phyloP scores from a whole-genome alignment of 441 rosid species.

The Syzygium syzygioides region DNA sequence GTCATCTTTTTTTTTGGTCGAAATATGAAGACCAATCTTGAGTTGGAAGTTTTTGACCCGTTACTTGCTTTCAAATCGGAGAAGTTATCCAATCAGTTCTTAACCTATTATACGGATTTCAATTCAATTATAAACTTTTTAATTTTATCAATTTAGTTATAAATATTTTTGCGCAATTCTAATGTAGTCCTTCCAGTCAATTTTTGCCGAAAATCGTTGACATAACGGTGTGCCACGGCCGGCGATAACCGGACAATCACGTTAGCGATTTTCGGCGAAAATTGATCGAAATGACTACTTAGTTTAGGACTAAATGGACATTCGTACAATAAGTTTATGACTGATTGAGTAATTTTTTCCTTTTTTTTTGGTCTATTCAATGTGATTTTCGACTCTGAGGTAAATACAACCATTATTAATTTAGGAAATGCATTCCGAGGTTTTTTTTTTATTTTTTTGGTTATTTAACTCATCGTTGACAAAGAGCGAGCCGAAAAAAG shows the following conservation, averaged over 20 bases:
- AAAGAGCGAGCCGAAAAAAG: neutral
- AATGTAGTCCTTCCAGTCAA: neutral
- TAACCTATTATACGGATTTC: neutral
- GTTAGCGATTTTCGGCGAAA: fast-evolving
- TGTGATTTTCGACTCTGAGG: neutral
- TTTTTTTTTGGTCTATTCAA: neutral
- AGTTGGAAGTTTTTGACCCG: neutral
- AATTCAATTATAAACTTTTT: fast-evolving
- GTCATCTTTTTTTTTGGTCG: too few relatives aligned
- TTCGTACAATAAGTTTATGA: neutral
- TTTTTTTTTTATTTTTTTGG: neutral
- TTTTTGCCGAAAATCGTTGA: fast-evolving
- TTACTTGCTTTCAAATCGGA: neutral
- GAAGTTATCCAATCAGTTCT: neutral
- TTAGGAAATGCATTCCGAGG: neutral
- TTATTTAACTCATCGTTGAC: neutral
- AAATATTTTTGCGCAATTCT: neutral
- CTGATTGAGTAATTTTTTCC: neutral
- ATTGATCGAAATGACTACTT: neutral
- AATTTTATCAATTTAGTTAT: neutral
- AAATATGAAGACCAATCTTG: neutral
- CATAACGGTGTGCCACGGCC: neutral
- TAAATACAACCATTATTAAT: neutral
- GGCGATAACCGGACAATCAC: neutral
- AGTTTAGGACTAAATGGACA: neutral